Percentiles rank a stretch among this genome's conserved stretches.
phyloP scores from a whole-genome alignment of 768 basidiomycete genomes.

The Russula sp. region DNA sequence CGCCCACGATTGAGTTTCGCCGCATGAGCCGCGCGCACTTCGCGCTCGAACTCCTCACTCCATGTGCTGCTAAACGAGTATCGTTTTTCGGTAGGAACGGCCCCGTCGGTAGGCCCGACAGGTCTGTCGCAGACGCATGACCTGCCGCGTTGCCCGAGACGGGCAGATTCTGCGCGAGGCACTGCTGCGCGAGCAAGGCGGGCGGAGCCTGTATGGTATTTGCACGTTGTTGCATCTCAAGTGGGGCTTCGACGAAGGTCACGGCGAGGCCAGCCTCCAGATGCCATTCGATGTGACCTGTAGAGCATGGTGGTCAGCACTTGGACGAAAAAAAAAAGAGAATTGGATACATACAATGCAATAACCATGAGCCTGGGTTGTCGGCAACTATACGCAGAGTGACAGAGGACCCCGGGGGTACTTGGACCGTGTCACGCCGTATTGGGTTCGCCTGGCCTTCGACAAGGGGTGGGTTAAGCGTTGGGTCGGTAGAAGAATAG shows the following conservation, averaged over 20 bases:
- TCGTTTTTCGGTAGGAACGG: slow-evolving; percentile 76
- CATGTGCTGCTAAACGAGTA: slow-evolving; percentile 60
- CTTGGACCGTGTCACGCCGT: slow-evolving; percentile 82
- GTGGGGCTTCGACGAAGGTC: slow-evolving; percentile 78
- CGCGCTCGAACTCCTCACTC: slow-evolving; percentile 66
- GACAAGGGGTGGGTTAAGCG: slow-evolving; percentile 71
- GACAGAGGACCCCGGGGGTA: slow-evolving; percentile 60
- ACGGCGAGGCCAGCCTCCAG: slow-evolving; percentile 78
- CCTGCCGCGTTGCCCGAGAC: slow-evolving; percentile 87
- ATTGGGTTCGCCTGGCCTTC: slow-evolving; percentile 84
- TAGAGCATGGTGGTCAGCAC: neutral
- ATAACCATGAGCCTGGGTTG: slow-evolving; percentile 88
- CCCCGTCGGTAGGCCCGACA: slow-evolving; percentile 56
- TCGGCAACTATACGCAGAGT: slow-evolving; percentile 79
- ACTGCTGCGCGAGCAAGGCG: slow-evolving; percentile 57
- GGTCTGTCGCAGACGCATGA: slow-evolving; percentile 58
- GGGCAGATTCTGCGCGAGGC: slow-evolving; percentile 51
- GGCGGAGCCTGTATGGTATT: slow-evolving; percentile 45
- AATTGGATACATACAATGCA: slow-evolving; percentile 55
- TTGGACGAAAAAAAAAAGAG: neutral
- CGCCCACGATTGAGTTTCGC: slow-evolving; percentile 49
- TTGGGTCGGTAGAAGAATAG: slow-evolving; percentile 66
- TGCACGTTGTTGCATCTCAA: slow-evolving; percentile 51
- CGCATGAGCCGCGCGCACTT: slow-evolving; percentile 50
- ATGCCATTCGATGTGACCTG: slow-evolving; percentile 86